A percentile compares a stretch with the other conserved stretches of the same genome.
Conservation (phyloP, 139 green algal genomes). For the Picochlorum sp. region DNA sequence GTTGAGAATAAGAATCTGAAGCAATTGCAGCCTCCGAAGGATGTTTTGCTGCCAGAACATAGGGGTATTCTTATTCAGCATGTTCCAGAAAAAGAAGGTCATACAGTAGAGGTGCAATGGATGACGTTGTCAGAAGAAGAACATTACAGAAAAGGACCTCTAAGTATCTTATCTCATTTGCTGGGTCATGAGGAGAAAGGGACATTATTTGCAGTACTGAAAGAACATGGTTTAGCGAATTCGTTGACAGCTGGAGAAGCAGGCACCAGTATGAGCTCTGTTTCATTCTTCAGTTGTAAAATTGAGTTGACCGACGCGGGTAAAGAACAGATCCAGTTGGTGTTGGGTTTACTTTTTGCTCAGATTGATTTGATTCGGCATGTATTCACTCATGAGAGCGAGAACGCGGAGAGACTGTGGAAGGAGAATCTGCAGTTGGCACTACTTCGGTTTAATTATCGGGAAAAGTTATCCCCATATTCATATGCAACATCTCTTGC, state of each 20-base stretch:
- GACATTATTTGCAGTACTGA: slow-evolving; percentile 75
- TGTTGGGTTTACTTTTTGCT: slow-evolving; percentile 47
- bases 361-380: slow-evolving; percentile 40
- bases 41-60: slow-evolving; percentile 10
- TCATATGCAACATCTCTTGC: slow-evolving; percentile 50
- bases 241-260: slow-evolving; percentile 57
- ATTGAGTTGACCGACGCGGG: slow-evolving; percentile 58
- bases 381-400: slow-evolving; percentile 6
- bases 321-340: slow-evolving; percentile 37
- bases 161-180: slow-evolving; percentile 65
- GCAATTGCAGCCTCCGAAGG: slow-evolving; percentile 17
- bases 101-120: slow-evolving; percentile 74
- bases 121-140: slow-evolving; percentile 33
- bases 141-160: slow-evolving; percentile 47
- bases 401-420: slow-evolving; percentile 31
- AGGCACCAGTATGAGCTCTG: slow-evolving; percentile 21
- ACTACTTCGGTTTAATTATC: slow-evolving; percentile 68
- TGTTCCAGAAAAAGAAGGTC: slow-evolving; percentile 66
- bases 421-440: slow-evolving; percentile 33
- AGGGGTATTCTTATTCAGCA: slow-evolving; percentile 36
- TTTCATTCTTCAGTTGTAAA: slow-evolving; percentile 13
- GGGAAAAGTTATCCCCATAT: slow-evolving; percentile 64
- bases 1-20: slow-evolving; percentile 42
- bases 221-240: slow-evolving; percentile 55
- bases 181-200: slow-evolving; percentile 81